Conservation (phyloP, 257 asterid genomes). For the Apocynum venetum region DNA sequence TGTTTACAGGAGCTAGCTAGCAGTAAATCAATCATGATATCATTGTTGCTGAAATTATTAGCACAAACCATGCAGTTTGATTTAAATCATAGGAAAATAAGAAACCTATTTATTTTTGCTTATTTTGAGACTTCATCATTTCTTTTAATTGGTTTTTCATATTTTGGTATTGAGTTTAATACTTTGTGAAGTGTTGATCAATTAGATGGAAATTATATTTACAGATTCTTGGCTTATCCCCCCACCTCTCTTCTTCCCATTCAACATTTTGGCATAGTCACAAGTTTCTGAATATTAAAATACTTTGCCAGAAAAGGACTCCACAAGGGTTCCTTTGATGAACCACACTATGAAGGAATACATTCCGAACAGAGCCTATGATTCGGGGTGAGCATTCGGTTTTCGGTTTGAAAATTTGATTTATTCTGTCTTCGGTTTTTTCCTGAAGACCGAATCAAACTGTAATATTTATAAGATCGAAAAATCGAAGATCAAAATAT, state of each 20-base stretch:
- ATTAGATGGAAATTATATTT: background rate
- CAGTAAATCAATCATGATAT: background rate
- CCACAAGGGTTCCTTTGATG: background rate
- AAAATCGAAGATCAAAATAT: no score
- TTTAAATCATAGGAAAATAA: background rate
- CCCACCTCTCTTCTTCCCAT: background rate
- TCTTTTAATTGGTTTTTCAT: background rate
- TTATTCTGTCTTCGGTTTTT: no score
- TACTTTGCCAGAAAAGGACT: background rate
- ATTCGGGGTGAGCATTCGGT: no score
- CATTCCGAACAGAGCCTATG: no score
- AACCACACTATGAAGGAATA: no score
- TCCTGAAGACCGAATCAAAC: no score
- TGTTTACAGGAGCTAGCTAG: background rate
- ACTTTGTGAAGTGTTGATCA: background rate
- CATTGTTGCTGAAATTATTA: background rate
- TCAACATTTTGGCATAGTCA: no score
- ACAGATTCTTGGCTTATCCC: background rate
- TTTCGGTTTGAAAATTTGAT: no score
- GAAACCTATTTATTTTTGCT: background rate
- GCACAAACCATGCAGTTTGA: background rate
- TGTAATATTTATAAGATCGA: no score
- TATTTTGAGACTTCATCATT: background rate
- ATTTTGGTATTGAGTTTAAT: background rate
- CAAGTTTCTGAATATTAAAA: background rate